Base-by-base conservation (phyloP, 2,329 filamentous ascomycete species). In the Trichoderma sp. region DNA sequence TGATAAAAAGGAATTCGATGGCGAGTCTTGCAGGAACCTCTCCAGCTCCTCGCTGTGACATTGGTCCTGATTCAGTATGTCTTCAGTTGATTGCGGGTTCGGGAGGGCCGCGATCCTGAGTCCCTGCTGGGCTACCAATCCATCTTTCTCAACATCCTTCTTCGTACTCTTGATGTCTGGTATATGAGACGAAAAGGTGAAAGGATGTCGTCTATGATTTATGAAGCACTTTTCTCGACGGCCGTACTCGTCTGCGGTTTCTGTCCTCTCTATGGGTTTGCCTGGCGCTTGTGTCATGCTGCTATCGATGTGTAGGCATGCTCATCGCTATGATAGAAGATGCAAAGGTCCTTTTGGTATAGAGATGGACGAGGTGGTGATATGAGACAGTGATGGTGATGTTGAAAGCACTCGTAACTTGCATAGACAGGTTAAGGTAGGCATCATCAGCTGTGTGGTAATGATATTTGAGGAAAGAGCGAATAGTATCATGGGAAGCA, bases 181-280 rank as follows among this genome's bases (percentile, higher is more conserved):
- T 19, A 73, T 39, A n/a, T 71, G 67, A 21, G 72, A 66, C 15
- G 64, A 21, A n/a, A 74, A 71, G n/a, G 70, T 67, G 61, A 74
- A 78, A 0, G 72, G 74, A 2, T 59, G n/a, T 1, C 39, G 65
- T 41, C 26, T 67, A 34, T 76, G 66, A 45, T 73, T 63, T 21
- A 44, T 51, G 34, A 78, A 75, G 59, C 73, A 78, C 15, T 50
- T 48, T 5, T 73, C 68, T 21, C 60, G 52, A 24, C 68, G 69
- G 10, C 71, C 75, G 44, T 76, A 77, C 21, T 72, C 67, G 21
- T 67, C 69, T 2, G 68, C 72, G 5, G 67, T 60, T 45, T 69
- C 69, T 9, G n/a, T 39, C 5, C 55, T 12, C 10, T 51, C 39
- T 52, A 52, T 60, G 34, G 64, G 24, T 14, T 51, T 14, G 34